Base-by-base conservation (phyloP, 768 basidiomycete genomes). In the Gymnopilus junonius region DNA sequence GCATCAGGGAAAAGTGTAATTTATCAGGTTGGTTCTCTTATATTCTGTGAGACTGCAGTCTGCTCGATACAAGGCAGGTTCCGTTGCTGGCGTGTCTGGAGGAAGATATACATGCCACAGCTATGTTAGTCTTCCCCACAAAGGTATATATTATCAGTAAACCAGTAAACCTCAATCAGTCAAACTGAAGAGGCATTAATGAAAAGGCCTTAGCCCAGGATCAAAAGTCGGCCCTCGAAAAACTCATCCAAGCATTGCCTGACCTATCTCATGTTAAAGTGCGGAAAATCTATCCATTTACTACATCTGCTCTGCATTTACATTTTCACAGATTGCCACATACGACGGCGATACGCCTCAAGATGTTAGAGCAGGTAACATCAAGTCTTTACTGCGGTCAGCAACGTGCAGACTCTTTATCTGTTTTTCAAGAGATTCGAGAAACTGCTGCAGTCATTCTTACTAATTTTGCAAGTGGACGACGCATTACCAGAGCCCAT, bases 1-100 rank as follows among this genome's bases (percentile, higher is more conserved):
- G 94, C 94, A 7, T 94, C 93, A 4, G 93, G 93, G 3, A 95
- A 94, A 77, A 94, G 92, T 75, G 77, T 94, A 14, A 93, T 94
- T 43, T 95, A 94, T 73, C 93, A 94, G 79, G 92, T 89, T 61
- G 32, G 55, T 43, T 31, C 10, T 8, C n/a, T 59, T 61, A 37
- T 59, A 42, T n/a, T 31, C 8, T 17, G 11, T 4, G 23, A 1
- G n/a, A 23, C 35, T 27, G 43, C 42, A 31, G 3, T 14, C 17
- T 17, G 23, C 21, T 62, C 32, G 20, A 4, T 25, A 5, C 29
- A 17, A 15, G 25, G 12, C 56, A 94, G 90, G 83, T 94, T 21
- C 94, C 94, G 0, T 70, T 93, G 5, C 73, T 96, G 61, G 80
- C 74, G 40, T 84, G 84, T 65, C 74, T 95, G 57, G 88, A 93